Conservation (phyloP, 345 rosid species). For the Balakata baccata region DNA sequence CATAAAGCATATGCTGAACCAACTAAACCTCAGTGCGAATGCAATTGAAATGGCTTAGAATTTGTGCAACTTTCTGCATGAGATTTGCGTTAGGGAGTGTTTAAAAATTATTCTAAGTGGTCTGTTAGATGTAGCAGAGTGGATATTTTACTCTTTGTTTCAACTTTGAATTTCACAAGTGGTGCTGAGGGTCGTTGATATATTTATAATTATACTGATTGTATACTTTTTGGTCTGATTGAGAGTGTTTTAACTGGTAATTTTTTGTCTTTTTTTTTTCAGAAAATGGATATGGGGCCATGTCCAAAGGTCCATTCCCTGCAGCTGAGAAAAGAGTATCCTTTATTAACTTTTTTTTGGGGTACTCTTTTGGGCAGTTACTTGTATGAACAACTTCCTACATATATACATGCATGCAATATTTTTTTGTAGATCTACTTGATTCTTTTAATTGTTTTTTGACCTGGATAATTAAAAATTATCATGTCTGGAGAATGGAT, state of each 20-base stretch:
- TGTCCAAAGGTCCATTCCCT: conserved; percentile 98
- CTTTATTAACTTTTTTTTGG: conserved; percentile 21
- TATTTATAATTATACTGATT: background rate
- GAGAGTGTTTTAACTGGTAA: background rate
- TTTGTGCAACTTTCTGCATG: background rate
- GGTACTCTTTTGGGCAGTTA: background rate
- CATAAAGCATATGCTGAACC: background rate
- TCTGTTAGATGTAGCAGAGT: background rate
- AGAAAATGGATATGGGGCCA: conserved; percentile 99
- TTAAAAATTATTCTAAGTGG: background rate
- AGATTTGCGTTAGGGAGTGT: background rate
- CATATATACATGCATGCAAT: too few species aligned
- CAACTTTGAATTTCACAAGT: background rate
- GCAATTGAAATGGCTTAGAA: background rate
- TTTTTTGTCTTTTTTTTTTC: conserved; percentile 20
- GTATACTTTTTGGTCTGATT: background rate
- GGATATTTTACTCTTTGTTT: background rate
- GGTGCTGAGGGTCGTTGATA: background rate
- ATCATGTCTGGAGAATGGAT: background rate
- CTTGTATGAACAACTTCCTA: too few species aligned
- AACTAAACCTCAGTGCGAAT: background rate
- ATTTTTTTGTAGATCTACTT: too few species aligned
- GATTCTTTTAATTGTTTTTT: too few species aligned
- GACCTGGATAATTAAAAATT: too few species aligned
- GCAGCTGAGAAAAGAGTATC: conserved; percentile 97